phyloP scores from a whole-genome alignment of 2,329 filamentous ascomycete species.

The Graphium sp. region DNA sequence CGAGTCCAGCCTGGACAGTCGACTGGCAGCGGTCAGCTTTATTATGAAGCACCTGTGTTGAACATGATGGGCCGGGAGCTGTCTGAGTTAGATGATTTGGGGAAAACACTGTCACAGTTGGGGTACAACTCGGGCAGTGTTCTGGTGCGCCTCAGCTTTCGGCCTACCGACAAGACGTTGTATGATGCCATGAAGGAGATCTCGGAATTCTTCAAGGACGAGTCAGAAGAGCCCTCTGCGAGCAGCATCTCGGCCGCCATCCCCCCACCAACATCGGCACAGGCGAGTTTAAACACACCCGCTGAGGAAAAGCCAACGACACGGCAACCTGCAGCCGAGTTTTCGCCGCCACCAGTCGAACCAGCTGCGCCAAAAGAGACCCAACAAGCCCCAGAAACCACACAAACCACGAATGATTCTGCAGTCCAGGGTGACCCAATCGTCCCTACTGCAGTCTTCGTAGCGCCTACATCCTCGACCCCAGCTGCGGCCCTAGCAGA shows the following conservation, averaged over 20 bases:
- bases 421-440: too few relatives aligned
- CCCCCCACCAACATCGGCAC: too few relatives aligned
- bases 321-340: conserved; percentile 2
- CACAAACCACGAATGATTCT: conserved; percentile 7
- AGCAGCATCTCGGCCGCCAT: too few relatives aligned
- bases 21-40: conserved; percentile 54
- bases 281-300: not conserved
- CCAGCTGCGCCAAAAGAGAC: conserved; percentile 2
- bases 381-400: conserved; percentile 5
- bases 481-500: conserved; percentile 47
- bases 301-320: conserved; percentile 4
- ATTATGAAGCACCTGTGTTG: conserved; percentile 75
- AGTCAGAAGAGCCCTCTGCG: conserved; percentile 13
- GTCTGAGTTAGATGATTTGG: conserved; percentile 60
- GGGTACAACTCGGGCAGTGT: conserved; percentile 76
- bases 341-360: not conserved
- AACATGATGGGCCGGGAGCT: conserved; percentile 72
- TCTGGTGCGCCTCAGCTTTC: conserved; percentile 63
- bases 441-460: too few relatives aligned
- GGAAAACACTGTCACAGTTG: conserved; percentile 76
- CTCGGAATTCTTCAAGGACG: conserved; percentile 50
- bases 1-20: conserved; percentile 34
- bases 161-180: conserved; percentile 57
- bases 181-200: conserved; percentile 79
- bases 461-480: conserved; percentile 56